Conservation (phyloP, 176 grass and related monocot genomes). For the Raddia guianensis region DNA sequence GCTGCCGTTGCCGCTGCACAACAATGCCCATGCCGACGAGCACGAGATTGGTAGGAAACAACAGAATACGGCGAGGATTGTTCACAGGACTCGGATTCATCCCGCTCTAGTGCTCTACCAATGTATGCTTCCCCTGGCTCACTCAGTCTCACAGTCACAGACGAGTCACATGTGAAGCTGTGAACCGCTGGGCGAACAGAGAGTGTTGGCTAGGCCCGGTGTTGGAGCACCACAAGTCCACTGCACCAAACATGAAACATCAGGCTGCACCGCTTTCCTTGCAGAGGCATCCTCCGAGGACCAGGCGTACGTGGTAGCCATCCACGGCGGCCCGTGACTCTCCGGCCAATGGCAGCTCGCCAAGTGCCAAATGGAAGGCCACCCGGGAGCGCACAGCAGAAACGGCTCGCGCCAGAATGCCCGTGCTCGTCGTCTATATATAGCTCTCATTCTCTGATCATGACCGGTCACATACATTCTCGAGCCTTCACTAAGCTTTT, state of each 20-base stretch:
- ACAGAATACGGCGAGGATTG: not conserved
- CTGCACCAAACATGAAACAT: slow-evolving; percentile 40
- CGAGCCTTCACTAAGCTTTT: not conserved
- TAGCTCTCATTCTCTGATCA: slow-evolving; percentile 35
- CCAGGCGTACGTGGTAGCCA: slow-evolving; percentile 39
- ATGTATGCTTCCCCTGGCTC: not conserved
- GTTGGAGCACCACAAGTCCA: slow-evolving; percentile 53
- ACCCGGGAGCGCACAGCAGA: not conserved
- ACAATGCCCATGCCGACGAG: slow-evolving; percentile 25
- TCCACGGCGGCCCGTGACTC: slow-evolving; percentile 48
- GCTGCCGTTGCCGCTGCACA: not conserved
- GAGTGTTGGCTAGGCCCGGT: slow-evolving; percentile 54
- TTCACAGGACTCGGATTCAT: slow-evolving; percentile 31
- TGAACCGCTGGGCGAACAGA: slow-evolving; percentile 42
- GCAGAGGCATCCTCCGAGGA: slow-evolving; percentile 33
- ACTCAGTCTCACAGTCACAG: not conserved
- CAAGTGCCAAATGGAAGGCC: slow-evolving; percentile 18
- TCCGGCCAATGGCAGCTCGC: slow-evolving; percentile 38
- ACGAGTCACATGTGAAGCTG: not conserved
- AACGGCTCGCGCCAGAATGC: not conserved
- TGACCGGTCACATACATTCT: not conserved
- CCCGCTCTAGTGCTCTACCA: not conserved
- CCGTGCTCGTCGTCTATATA: slow-evolving; percentile 42
- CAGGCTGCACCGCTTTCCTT: slow-evolving; percentile 15
- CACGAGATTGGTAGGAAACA: slow-evolving; percentile 31